These are phyloP conservation scores for Lactarius trivialis DNA, from an alignment of 768 basidiomycete genomes.

Conservation along the genomic window DNA sequence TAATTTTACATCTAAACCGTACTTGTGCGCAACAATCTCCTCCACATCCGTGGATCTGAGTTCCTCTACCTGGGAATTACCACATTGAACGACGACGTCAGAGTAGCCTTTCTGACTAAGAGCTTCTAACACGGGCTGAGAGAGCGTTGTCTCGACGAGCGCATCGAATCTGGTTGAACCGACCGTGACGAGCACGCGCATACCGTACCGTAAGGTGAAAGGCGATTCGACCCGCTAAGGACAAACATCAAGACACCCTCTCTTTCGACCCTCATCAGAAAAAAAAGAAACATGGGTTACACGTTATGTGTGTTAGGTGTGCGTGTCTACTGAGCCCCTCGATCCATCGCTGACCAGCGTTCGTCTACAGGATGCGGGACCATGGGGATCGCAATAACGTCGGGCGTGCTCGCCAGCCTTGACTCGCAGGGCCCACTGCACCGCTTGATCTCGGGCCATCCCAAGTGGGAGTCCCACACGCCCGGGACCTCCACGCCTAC, in stretches of 20 bases:
- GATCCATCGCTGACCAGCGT: constrained; percentile 21
- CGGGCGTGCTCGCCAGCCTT: constrained; percentile 84
- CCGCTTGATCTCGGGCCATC: constrained; percentile 22
- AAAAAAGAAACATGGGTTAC: constrained; percentile 66
- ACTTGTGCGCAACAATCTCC: constrained; percentile 20
- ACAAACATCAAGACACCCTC: background rate
- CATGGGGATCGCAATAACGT: constrained; percentile 94
- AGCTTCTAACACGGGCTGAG: constrained; percentile 47
- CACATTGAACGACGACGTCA: constrained; percentile 68
- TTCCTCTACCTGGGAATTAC: constrained; percentile 51
- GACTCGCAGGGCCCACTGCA: constrained; percentile 37
- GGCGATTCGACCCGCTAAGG: background rate
- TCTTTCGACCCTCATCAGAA: constrained; percentile 3
- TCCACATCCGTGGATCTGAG: constrained; percentile 23
- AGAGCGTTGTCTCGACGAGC: constrained; percentile 57
- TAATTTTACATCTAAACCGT: constrained; percentile 51
- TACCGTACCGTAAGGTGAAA: constrained; percentile 8
- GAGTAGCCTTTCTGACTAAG: constrained; percentile 52
- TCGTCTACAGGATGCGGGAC: constrained; percentile 80
- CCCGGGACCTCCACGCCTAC: constrained; percentile 68
- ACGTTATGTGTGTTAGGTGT: constrained; percentile 82
- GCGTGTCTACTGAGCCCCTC: constrained; percentile 3
- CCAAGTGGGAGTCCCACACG: constrained; percentile 64
- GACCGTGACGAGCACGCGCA: constrained; percentile 69
- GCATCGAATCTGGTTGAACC: constrained; percentile 84